These are phyloP conservation scores for Naganishia cerealis DNA, from an alignment of 1,284 basidiomycete species.

Conservation along the genomic window DNA sequence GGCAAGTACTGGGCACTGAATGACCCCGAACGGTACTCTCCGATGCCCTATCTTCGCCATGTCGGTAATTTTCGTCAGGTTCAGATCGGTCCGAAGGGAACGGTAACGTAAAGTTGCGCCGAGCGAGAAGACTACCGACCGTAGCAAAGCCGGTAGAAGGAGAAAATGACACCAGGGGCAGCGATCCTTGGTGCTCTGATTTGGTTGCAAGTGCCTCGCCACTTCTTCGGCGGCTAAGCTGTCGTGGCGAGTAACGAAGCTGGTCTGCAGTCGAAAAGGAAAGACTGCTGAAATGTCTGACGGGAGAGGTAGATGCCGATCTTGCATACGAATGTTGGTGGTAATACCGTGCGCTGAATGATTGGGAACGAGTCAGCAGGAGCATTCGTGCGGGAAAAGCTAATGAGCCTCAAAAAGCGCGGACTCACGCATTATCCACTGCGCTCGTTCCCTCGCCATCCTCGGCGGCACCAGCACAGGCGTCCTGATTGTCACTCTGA, in stretches of 20 bases:
- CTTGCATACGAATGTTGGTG: conserved; percentile 47
- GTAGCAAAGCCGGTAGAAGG: conserved; percentile 27
- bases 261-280: conserved; percentile 24
- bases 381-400: too few relatives aligned
- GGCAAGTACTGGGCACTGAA: neutral
- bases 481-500: neutral
- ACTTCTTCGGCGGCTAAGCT: conserved; percentile 38
- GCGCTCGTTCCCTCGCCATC: neutral
- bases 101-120: conserved; percentile 20
- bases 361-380: too few relatives aligned
- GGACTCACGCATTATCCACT: conserved; percentile 27
- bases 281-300: conserved; percentile 39
- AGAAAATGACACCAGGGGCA: conserved; percentile 31
- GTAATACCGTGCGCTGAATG: conserved; percentile 51
- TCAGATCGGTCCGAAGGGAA: conserved; percentile 6
- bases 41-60: neutral
- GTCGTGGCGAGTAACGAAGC: neutral
- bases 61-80: neutral
- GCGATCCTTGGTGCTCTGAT: neutral
- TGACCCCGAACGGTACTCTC: neutral
- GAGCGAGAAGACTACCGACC: conserved; percentile 22
- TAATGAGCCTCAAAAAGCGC: too few relatives aligned
- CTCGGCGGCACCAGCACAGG: neutral
- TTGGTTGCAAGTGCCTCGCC: conserved; percentile 39
- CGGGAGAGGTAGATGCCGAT: conserved; percentile 44